Evolutionary conservation across 257 asterid species (phyloP), one percentile per base, ranked within the genome.

Genomic region (Solanum virginianum): DNA sequence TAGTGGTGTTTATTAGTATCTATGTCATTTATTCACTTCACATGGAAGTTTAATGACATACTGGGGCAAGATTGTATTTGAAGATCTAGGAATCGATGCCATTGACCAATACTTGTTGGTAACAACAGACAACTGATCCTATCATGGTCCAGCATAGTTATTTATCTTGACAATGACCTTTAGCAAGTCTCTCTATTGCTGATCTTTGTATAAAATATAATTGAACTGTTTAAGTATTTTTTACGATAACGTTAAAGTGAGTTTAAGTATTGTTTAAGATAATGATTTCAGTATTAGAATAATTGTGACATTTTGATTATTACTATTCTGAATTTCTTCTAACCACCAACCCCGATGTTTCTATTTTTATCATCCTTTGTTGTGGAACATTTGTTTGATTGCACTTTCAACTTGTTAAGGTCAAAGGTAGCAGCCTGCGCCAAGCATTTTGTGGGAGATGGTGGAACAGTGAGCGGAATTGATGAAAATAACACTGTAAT

Each of bases 361-460:
- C 60, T 79, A 15, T 14, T 77, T 14, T 70, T 26, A 3, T 54
- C 14, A 1, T 47, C 18, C n/a, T 62, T 20, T n/a, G 9, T 26
- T 77, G 65, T 79, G 83, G 65, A 79, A 53, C 29, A 51, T 79
- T 51, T 2, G 7, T 10, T 32, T 53, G 11, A 60, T 22, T 63
- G 36, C 57, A 22, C 14, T 7, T 51, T 49, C 15, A 22, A 36
- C 53, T 53, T 32, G 26, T 82, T 56, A n/a, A 89, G 90, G 85
- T 57, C 54, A 15, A 89, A 87, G 59, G 91, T 89, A 13, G 88
- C 86, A 9, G 88, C 83, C 13, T 89, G 91, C 7, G 90, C 91
- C 26, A 89, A 89, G 65, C 90, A 89, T 36, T 89, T 84, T 69
- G 90, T 89, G 13, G 91, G 90, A 8, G 91, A 89, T 80, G 91